A percentile compares a stretch with the other conserved stretches of the same genome.
Evolutionary conservation across 495 filamentous ascomycete species (phyloP).

Genomic region (Penicillium manginii): DNA sequence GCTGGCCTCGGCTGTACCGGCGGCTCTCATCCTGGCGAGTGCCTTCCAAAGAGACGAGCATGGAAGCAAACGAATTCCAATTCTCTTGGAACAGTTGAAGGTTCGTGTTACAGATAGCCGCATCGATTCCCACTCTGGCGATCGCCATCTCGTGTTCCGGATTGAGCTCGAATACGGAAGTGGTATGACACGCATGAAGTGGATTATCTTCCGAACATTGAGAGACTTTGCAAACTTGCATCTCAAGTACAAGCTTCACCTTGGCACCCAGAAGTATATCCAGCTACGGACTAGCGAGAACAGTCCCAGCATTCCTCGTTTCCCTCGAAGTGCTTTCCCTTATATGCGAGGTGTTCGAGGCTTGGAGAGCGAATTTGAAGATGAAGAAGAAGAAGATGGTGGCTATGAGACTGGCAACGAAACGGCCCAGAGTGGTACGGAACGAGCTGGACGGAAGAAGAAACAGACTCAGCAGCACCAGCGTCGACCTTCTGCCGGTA

Average conservation of each 20-base stretch:
- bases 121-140: slow-evolving; percentile 63
- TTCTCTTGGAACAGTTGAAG: slow-evolving; percentile 93
- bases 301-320: slow-evolving; percentile 71
- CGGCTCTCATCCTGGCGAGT: slow-evolving; percentile 89
- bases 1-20: slow-evolving; percentile 86
- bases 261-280: slow-evolving; percentile 78
- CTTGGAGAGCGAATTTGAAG: slow-evolving; percentile 74
- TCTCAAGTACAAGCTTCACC: slow-evolving; percentile 83
- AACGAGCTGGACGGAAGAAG: slow-evolving; percentile 57
- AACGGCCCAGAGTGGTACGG: slow-evolving; percentile 57
- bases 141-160: slow-evolving; percentile 83
- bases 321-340: slow-evolving; percentile 89
- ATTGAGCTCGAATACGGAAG: slow-evolving; percentile 97
- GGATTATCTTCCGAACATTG: slow-evolving; percentile 86
- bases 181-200: slow-evolving; percentile 94
- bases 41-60: slow-evolving; percentile 98
- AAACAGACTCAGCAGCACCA: slow-evolving; percentile 49
- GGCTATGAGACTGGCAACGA: slow-evolving; percentile 61
- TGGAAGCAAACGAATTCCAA: slow-evolving; percentile 90
- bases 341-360: slow-evolving; percentile 84
- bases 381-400: slow-evolving; percentile 81
- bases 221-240: slow-evolving; percentile 93
- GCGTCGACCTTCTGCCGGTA: slow-evolving; percentile 57
- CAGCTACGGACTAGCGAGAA: slow-evolving; percentile 60
- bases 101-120: slow-evolving; percentile 81